Conservation (phyloP, 345 rosid species). For the Ceriops tagal region DNA sequence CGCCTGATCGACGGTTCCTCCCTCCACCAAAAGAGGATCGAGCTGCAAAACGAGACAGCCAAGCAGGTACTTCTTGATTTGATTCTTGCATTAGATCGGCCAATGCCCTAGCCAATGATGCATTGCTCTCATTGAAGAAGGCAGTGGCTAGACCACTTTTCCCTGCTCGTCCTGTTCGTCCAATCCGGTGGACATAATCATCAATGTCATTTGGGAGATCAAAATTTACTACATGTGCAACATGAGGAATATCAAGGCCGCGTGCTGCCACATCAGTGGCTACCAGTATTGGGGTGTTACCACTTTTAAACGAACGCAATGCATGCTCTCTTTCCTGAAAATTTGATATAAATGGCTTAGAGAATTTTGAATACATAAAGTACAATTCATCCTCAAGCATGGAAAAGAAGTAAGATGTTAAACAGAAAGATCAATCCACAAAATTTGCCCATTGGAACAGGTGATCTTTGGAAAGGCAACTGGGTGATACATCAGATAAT, state of each 20-base stretch:
- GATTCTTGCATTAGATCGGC: constrained; percentile 88
- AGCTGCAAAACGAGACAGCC: constrained; percentile 82
- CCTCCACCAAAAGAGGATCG: constrained; percentile 60
- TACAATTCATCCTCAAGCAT: background rate
- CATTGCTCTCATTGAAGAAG: constrained; percentile 79
- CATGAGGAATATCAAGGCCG: constrained; percentile 95
- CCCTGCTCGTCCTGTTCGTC: constrained; percentile 98
- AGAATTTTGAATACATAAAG: background rate
- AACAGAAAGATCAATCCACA: background rate
- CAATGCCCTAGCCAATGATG: constrained; percentile 64
- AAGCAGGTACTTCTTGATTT: constrained; percentile 90
- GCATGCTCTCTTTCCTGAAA: constrained; percentile 94
- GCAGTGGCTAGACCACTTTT: constrained; percentile 91
- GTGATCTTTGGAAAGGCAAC: too few relatives aligned
- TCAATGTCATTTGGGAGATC: constrained; percentile 97
- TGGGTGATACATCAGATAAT: too few relatives aligned
- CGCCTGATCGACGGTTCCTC: constrained; percentile 71
- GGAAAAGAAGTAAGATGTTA: background rate
- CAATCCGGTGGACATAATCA: constrained; percentile 95
- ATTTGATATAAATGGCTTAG: background rate
- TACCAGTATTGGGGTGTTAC: constrained; percentile 84
- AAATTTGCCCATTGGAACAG: too few relatives aligned
- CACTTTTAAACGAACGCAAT: constrained; percentile 76
- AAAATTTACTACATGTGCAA: constrained; percentile 90
- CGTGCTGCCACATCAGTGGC: constrained; percentile 97